Base-by-base conservation (phyloP, 169 alveolate genomes). In the Eimeria falciformis region DNA sequence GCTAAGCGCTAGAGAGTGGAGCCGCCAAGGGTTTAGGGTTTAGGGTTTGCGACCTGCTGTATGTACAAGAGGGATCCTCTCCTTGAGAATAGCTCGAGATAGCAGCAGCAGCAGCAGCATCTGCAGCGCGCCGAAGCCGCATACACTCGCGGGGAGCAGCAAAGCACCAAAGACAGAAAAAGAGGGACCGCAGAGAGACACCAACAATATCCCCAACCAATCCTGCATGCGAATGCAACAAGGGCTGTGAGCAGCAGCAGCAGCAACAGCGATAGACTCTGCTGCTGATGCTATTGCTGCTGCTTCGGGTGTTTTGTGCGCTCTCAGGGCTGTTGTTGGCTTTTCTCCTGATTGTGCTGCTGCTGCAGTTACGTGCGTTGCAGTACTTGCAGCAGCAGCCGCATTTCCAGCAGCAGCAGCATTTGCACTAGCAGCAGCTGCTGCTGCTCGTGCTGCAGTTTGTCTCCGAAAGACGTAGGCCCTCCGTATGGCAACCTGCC, bases 91-190 rank as follows among this genome's bases (percentile, higher is more conserved):
- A 21, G 33, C 5, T n/a, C 71, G 9, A 27, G 71, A 58, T 9
- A 58, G 71, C 71, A 58, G 71, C 71, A 58, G 71, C 71, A 58
- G 71, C 33, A 58, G 71, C 56, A 71, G 82, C 82, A 71, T 50
- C 82, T 71, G 82, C 82, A 71, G 56, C 50, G 82, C 50, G n/a
- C 82, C 82, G 27, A 71, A 71, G 55, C 82, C 82, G 6, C 58
- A 33, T 3, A 71, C 82, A 40, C 82, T 71, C 2, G 82, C 82
- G 18, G 82, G 82, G 11, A 71, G n/a, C 23, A 71, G 55, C 18
- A 25, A 14, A 40, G 50, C 45, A 2, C 82, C 82, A 6, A 7
- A 33, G 29, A 71, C 7, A 3, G 82, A 37, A 37, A 71, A 37
- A 25, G 29, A 33, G 55, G 82, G 82, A 9, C 58, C 29, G 18